A percentile compares a stretch with the other conserved stretches of the same genome.
Evolutionary conservation across 2,329 filamentous ascomycete species (phyloP).

Genomic region (Alternaria brassicae): DNA sequence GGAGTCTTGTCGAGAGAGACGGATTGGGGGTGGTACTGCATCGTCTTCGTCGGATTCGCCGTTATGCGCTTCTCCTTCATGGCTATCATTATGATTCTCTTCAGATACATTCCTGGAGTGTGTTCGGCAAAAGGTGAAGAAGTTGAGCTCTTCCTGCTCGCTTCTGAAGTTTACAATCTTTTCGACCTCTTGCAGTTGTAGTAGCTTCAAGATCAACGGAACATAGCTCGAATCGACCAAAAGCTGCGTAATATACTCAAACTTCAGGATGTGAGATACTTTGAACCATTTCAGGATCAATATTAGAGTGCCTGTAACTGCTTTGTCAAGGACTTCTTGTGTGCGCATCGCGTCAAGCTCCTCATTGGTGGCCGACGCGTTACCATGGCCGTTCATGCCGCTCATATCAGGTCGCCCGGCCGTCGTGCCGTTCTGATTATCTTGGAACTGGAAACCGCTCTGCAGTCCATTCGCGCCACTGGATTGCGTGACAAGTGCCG

Average conservation of each 20-base stretch:
- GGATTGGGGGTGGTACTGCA: constrained; percentile 81
- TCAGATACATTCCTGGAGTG: constrained; percentile 66
- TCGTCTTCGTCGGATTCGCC: constrained; percentile 62
- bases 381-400: constrained; percentile 41
- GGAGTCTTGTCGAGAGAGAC: constrained; percentile 59
- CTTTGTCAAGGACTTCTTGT: constrained; percentile 88
- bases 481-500: constrained; percentile 73
- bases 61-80: constrained; percentile 29
- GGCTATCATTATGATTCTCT: constrained; percentile 28
- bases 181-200: constrained; percentile 93
- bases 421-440: constrained; percentile 51
- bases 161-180: constrained; percentile 85
- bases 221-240: constrained; percentile 95
- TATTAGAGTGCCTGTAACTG: constrained; percentile 85
- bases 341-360: constrained; percentile 82
- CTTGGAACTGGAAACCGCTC: constrained; percentile 55
- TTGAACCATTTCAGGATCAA: constrained; percentile 97
- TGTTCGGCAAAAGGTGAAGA: constrained; percentile 87
- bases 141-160: constrained; percentile 82
- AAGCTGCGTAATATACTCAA: constrained; percentile 93
- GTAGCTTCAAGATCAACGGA: constrained; percentile 88
- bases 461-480: constrained; percentile 58
- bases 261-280: constrained; percentile 91
- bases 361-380: constrained; percentile 58
- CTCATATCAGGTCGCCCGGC: constrained; percentile 42